Evolutionary conservation across 2,329 filamentous ascomycete species (phyloP), one percentile per base, ranked within the genome.

Genomic region (Pseudopithomyces maydicus): DNA sequence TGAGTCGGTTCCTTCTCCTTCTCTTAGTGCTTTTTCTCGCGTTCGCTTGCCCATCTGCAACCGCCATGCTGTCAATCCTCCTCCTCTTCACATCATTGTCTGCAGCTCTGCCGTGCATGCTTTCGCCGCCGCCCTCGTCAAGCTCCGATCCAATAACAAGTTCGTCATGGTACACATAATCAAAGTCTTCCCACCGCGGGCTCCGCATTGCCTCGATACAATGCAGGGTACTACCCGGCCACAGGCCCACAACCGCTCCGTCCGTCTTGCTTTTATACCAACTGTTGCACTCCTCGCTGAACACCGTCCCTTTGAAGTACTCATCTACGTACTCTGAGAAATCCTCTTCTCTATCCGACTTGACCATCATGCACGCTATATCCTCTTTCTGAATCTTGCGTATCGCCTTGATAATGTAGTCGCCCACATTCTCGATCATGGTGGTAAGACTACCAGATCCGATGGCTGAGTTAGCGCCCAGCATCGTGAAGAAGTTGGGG

Each of bases 341-440:
- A 35, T 74, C 72, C 2, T 60, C 55, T 19, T 72, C 72, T 3
- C 70, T 55, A 29, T 62, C 67, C 33, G 56, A 45, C 42, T 66
- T 68, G 17, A 68, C 65, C 1, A 58, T 60, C 76, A 79, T 78
- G 44, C 61, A 56, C 3, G 72, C 74, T 48, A 79, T 72, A 49
- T 78, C 75, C 3, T 80, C 78, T 45, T 75, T 75, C 50, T 79
- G 77, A 6, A 80, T 59, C 64, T 79, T 79, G 49, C 77, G 73
- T 33, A 79, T 68, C 10, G 68, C 65, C 52, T 73, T 72, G 61
- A 76, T 57, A 55, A 77, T 70, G 62, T 79, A 79, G 62, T 77
- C 74, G 57, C 72, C 74, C 0, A 74, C 66, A 26, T 59, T 66
- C 52, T 78, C 75, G 46, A 78, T 79, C 76, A 78, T 79, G 61